phyloP scores from a whole-genome alignment of 2,329 filamentous ascomycete genomes.

The Aspergillus awamori region DNA sequence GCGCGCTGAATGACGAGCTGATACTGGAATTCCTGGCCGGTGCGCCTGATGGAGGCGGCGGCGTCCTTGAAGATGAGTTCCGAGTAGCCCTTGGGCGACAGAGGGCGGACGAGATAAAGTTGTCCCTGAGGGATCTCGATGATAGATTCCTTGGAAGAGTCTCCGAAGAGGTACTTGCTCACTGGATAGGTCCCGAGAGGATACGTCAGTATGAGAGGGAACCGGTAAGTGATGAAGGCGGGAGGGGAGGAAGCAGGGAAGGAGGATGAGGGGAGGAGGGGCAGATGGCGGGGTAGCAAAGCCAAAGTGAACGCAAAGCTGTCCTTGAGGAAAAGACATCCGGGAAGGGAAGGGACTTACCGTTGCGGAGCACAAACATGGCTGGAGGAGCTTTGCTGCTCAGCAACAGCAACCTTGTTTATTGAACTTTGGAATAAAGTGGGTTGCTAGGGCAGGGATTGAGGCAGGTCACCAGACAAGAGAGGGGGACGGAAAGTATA shows the following conservation, averaged over 20 bases:
- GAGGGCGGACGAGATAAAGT: slow-evolving; percentile 92
- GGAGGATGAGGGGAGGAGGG: slow-evolving; percentile 16
- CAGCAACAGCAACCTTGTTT: slow-evolving; percentile 26
- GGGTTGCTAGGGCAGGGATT: slow-evolving; percentile 14
- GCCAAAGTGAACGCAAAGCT: slow-evolving; percentile 6
- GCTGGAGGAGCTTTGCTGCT: slow-evolving; percentile 33
- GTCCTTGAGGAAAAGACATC: slow-evolving; percentile 4
- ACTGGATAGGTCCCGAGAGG: slow-evolving; percentile 55
- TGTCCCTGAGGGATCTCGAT: slow-evolving; percentile 95
- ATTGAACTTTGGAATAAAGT: slow-evolving; percentile 13
- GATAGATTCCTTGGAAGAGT: slow-evolving; percentile 85
- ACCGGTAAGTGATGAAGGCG: neutral
- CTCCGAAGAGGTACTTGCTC: slow-evolving; percentile 88
- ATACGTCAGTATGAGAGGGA: slow-evolving; percentile 14
- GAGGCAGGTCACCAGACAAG: neutral
- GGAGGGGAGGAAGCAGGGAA: slow-evolving; percentile 1
- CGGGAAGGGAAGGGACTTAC: slow-evolving; percentile 43
- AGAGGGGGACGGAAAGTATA: neutral
- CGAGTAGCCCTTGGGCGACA: slow-evolving; percentile 95
- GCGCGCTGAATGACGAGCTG: slow-evolving; percentile 95
- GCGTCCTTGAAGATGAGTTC: slow-evolving; percentile 99
- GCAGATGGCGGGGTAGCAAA: slow-evolving; percentile 25
- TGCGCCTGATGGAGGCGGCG: slow-evolving; percentile 85
- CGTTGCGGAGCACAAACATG: slow-evolving; percentile 62
- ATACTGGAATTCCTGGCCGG: slow-evolving; percentile 94